Percentiles rank a stretch among this genome's conserved stretches.
phyloP scores from a whole-genome alignment of 768 basidiomycete species.

The Podaxis pistillaris region DNA sequence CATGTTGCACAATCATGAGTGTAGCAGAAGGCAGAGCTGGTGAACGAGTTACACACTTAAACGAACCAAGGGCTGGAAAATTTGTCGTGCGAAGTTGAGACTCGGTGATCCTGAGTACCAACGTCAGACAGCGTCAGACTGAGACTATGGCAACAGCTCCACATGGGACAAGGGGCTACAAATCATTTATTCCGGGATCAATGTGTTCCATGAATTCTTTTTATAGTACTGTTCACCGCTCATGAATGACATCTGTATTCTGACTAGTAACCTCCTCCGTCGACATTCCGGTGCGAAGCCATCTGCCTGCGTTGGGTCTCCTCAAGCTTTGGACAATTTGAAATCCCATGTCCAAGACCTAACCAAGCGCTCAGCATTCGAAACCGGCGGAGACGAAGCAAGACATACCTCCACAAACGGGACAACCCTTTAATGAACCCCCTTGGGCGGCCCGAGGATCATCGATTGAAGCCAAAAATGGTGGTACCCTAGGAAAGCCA shows the following conservation, averaged over 20 bases:
- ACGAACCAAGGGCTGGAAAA: background rate
- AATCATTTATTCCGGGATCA: no score
- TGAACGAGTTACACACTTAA: no score
- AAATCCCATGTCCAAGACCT: slow-evolving; percentile 93
- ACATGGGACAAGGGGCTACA: no score
- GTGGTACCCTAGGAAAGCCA: slow-evolving; percentile 70
- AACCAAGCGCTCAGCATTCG: slow-evolving; percentile 10
- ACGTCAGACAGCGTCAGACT: no score
- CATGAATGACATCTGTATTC: background rate
- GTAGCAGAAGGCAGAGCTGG: no score
- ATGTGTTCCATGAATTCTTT: no score
- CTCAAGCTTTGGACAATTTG: slow-evolving; percentile 95
- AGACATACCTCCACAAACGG: slow-evolving; percentile 86
- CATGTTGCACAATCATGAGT: background rate
- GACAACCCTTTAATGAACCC: slow-evolving; percentile 81
- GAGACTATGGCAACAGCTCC: background rate
- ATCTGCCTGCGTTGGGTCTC: slow-evolving; percentile 89
- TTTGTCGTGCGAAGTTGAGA: slow-evolving; percentile 12
- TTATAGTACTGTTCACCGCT: background rate
- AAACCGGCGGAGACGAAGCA: background rate
- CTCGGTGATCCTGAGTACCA: no score
- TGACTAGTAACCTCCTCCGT: slow-evolving; percentile 51
- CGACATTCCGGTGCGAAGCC: slow-evolving; percentile 76
- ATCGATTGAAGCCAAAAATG: slow-evolving; percentile 86
- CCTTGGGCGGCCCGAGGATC: slow-evolving; percentile 85